Base-by-base conservation (phyloP, 2,329 filamentous ascomycete genomes). In the Cytospora piceae region DNA sequence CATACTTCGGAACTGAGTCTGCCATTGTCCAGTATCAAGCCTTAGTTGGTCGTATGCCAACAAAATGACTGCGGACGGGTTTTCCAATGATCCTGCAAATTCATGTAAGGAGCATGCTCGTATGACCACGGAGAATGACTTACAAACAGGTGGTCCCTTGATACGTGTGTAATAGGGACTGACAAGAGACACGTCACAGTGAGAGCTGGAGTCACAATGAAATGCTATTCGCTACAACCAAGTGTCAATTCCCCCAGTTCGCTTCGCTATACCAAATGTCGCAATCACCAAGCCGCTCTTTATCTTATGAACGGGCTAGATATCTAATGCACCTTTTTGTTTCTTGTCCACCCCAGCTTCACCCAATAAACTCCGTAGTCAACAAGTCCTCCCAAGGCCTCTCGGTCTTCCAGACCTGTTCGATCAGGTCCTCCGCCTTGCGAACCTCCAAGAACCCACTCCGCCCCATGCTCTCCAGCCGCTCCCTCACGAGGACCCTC, bases 401-500 rank as follows among this genome's bases (percentile, higher is more conserved):
- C 34, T 84, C 85, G n/a, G 84, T 88, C 68, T 86, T 81, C 90
- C 90, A 93, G 11, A 89, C 87, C 70, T 79, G 82, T 76, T 91
- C 82, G 86, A 93, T 90, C 52, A 93, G 75, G 56, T 77, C 80
- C 64, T 87, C 82, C 52, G 90, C 89, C 70, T 83, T 82, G 65
- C 83, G 80, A 22, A 88, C 82, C 81, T 94, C 91, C 67, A 86
- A 90, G 86, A 94, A 88, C 5, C 91, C 92, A 69, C 89, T 88
- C 6, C 83, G 86, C 77, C 94, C 91, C 1, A 92, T 85, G 22
- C 83, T 83, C 73, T 82, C 81, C 73, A 95, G 81, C 57, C 91
- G 81, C 70, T 87, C 84, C 71, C 91, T 78, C 46, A 94, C 86
- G 71, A 86, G 82, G 29, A 78, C 77, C 58, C 87, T 81, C 70